Conservation (phyloP, 768 basidiomycete species). For the Lactifluus rugatus region DNA sequence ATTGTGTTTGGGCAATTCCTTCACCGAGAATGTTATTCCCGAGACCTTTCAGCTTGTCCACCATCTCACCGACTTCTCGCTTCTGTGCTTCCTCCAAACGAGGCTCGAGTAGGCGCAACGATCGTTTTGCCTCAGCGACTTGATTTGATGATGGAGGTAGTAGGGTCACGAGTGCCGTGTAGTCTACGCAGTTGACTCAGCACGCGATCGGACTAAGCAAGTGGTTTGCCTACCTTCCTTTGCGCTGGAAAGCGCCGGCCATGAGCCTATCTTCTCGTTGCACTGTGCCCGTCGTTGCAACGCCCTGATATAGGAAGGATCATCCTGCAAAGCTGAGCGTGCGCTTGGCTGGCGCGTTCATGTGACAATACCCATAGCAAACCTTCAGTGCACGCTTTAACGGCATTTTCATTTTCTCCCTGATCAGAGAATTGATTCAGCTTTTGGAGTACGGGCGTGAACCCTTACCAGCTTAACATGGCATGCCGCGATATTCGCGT, state of each 20-base stretch:
- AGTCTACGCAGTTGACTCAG: slow-evolving; percentile 43
- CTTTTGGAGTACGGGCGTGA: neutral
- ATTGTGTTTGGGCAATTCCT: slow-evolving; percentile 16
- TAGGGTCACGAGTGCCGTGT: slow-evolving; percentile 57
- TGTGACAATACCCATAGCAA: neutral
- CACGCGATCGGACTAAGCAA: neutral
- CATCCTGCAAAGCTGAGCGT: slow-evolving; percentile 69
- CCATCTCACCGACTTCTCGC: slow-evolving; percentile 82
- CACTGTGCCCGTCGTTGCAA: slow-evolving; percentile 81
- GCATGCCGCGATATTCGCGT: slow-evolving; percentile 87
- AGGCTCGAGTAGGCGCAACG: slow-evolving; percentile 49
- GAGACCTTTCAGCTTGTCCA: slow-evolving; percentile 84
- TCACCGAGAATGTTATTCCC: slow-evolving; percentile 84
- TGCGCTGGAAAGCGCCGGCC: slow-evolving; percentile 73
- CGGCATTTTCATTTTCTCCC: slow-evolving; percentile 17
- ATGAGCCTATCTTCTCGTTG: slow-evolving; percentile 70
- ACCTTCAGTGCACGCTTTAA: slow-evolving; percentile 21
- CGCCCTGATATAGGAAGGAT: slow-evolving; percentile 79
- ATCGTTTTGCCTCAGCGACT: slow-evolving; percentile 35
- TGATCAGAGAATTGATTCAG: neutral
- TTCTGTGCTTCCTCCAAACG: slow-evolving; percentile 71
- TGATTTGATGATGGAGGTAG: slow-evolving; percentile 49
- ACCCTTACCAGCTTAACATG: slow-evolving; percentile 60
- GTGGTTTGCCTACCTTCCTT: slow-evolving; percentile 59
- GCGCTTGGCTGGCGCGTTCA: neutral